Evolutionary conservation across 2,329 filamentous ascomycete species (phyloP), one percentile per base, ranked within the genome.

Genomic region (Conoideocrella luteorostrata): DNA sequence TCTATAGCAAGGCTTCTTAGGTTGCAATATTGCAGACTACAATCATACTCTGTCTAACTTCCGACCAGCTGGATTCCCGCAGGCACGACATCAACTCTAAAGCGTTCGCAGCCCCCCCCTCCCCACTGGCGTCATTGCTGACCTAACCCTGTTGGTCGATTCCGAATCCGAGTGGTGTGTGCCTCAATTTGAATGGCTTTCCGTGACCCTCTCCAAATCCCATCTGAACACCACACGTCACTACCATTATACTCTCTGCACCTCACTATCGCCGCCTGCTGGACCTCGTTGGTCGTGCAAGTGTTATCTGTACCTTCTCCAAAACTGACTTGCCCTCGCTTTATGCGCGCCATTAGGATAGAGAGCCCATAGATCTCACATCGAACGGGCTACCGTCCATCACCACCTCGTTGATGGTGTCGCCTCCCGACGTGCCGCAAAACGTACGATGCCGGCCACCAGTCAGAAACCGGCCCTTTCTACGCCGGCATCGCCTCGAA

Each of bases 401-500:
- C 50, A 48, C 49, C 43, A 49, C 55, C 55, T 58, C 59, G 29
- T 63, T 61, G 56, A 69, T 68, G 66, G 61, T 59, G 57, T 62
- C 64, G 54, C 53, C 55, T 58, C 52, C 52, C 49, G 47, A 53
- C 49, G 50, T 54, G 50, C 55, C 56, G 58, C 61, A 64, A 51
- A 44, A 64, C 55, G 47, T 56, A 65, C 60, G 60, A 70, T 70
- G 75, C 74, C 74, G 64, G 66, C 71, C 62, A 74, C 72, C 61
- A 69, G 71, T 59, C 70, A 70, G 57, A 71, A 69, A 60, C 62
- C 71, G 61, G 69, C 71, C 54, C 56, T 64, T 44, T 69, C 69
- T 56, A 60, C 67, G 50, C 71, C 77, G 55, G 61, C 70, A 51
- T 77, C 76, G 47, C 72, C 77, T 41, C 69, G 68, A 47, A 66